phyloP scores from a whole-genome alignment of 257 asterid species.

The Thymus mandschuricus region DNA sequence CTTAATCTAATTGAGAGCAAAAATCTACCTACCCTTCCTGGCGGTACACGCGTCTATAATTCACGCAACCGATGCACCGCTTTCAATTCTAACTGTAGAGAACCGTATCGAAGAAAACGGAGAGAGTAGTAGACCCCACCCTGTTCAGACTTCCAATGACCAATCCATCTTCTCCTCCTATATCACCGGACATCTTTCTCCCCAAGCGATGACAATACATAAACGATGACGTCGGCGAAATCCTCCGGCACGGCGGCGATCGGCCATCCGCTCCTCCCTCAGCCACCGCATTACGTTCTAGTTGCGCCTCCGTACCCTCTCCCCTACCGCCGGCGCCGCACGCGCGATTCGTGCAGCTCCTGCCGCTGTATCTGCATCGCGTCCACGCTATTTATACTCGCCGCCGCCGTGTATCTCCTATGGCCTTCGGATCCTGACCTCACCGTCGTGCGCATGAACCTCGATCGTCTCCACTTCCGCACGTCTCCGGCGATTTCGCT shows the following conservation, averaged over 20 bases:
- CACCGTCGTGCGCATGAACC: slow-evolving; percentile 60
- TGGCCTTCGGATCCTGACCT: slow-evolving; percentile 88
- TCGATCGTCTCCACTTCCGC: slow-evolving; percentile 53
- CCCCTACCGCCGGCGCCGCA: slow-evolving; percentile 41
- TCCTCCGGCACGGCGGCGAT: slow-evolving; percentile 36
- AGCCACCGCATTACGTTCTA: slow-evolving; percentile 50
- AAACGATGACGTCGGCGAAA: slow-evolving; percentile 49
- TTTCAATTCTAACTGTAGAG: slow-evolving; percentile 26
- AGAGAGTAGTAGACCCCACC: slow-evolving; percentile 26
- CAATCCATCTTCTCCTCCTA: slow-evolving; percentile 6
- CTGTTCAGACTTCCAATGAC: background rate
- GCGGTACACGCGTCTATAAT: background rate
- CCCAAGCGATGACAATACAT: background rate
- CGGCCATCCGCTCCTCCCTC: slow-evolving; percentile 61
- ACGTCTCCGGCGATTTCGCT: slow-evolving; percentile 49
- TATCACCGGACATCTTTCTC: slow-evolving; percentile 22
- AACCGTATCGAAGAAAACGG: slow-evolving; percentile 20
- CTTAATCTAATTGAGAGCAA: too few species aligned
- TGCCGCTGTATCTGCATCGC: slow-evolving; percentile 41
- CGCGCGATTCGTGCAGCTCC: slow-evolving; percentile 32
- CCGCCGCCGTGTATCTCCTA: slow-evolving; percentile 52
- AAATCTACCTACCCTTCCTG: background rate
- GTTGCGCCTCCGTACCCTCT: slow-evolving; percentile 54
- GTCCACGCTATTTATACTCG: slow-evolving; percentile 45
- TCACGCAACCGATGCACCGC: background rate